phyloP scores from a whole-genome alignment of 1,139 yeast genomes.

The Saccharomyces hybrid region DNA sequence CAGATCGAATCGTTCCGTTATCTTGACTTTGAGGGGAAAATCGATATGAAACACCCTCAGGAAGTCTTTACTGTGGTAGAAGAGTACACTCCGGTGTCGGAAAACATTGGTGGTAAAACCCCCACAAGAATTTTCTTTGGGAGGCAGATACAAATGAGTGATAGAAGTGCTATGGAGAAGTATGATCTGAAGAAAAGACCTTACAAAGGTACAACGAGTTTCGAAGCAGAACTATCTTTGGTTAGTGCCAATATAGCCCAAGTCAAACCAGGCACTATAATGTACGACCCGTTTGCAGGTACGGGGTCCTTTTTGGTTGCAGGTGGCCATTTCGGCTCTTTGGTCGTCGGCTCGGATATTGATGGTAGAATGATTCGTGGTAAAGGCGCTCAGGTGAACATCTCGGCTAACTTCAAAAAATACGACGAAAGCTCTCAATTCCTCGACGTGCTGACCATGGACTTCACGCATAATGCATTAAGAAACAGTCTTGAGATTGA shows the following conservation, averaged over 20 bases:
- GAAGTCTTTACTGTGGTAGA: conserved; percentile 66
- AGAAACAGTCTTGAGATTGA: conserved; percentile 59
- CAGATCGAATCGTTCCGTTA: conserved; percentile 68
- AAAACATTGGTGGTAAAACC: conserved; percentile 43
- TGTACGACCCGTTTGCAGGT: conserved; percentile 94
- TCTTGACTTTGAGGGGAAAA: conserved; percentile 67
- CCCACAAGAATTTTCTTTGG: conserved; percentile 70
- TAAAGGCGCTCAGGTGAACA: conserved; percentile 41
- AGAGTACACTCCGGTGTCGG: conserved; percentile 46
- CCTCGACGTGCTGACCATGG: conserved; percentile 82
- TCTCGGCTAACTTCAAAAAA: conserved; percentile 64
- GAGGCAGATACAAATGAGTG: conserved; percentile 57
- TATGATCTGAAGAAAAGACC: conserved; percentile 78
- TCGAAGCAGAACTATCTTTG: conserved; percentile 81
- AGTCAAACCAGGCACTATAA: conserved; percentile 53
- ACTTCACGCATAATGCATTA: conserved; percentile 84
- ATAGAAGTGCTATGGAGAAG: conserved; percentile 61
- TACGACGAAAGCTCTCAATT: conserved; percentile 53
- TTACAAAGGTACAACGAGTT: conserved; percentile 92
- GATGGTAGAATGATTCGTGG: conserved; percentile 83
- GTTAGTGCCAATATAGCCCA: conserved; percentile 84
- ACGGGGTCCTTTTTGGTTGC: conserved; percentile 93
- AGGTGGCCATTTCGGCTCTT: conserved; percentile 78
- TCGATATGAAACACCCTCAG: conserved; percentile 74
- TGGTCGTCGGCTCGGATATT: conserved; percentile 82